phyloP scores from a whole-genome alignment of 2,329 filamentous ascomycete species.

The Lojkania enalia region DNA sequence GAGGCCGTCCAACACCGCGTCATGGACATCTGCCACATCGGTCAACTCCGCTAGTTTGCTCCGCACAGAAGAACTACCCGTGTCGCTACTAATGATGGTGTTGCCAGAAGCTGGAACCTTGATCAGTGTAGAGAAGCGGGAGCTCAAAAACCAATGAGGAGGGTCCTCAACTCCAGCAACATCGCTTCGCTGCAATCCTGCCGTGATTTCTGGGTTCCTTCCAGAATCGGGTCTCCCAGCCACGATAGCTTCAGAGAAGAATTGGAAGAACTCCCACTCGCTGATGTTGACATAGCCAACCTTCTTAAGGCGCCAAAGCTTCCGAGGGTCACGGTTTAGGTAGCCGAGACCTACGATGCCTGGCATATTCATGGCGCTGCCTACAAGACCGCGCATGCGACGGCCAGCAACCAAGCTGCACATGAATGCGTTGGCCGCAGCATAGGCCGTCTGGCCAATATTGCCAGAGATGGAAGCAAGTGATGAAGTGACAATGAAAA shows the following conservation, averaged over 20 bases:
- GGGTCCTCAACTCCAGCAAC: background rate
- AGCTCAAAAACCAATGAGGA: conserved; percentile 21
- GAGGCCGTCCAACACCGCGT: too few relatives aligned
- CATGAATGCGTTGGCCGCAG: conserved; percentile 44
- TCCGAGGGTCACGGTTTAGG: too few relatives aligned
- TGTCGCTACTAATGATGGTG: too few relatives aligned
- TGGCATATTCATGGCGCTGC: conserved; percentile 23
- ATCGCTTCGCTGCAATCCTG: too few relatives aligned
- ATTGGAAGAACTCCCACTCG: background rate
- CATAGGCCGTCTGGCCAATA: conserved; percentile 19
- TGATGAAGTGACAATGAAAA: conserved; percentile 26
- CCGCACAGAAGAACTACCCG: too few relatives aligned
- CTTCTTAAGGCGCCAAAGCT: too few relatives aligned
- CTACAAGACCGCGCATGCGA: conserved; percentile 11
- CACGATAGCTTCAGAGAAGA: background rate
- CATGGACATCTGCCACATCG: too few relatives aligned
- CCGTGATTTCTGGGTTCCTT: background rate
- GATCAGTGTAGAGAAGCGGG: too few relatives aligned
- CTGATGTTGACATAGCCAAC: too few relatives aligned
- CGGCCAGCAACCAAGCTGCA: conserved; percentile 38
- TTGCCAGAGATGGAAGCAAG: conserved; percentile 9
- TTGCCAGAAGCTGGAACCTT: too few relatives aligned
- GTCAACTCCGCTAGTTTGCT: too few relatives aligned
- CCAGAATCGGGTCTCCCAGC: background rate
- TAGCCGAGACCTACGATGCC: background rate